Base-by-base conservation (phyloP, 2,329 filamentous ascomycete species). In the Cladophialophora bantiana region DNA sequence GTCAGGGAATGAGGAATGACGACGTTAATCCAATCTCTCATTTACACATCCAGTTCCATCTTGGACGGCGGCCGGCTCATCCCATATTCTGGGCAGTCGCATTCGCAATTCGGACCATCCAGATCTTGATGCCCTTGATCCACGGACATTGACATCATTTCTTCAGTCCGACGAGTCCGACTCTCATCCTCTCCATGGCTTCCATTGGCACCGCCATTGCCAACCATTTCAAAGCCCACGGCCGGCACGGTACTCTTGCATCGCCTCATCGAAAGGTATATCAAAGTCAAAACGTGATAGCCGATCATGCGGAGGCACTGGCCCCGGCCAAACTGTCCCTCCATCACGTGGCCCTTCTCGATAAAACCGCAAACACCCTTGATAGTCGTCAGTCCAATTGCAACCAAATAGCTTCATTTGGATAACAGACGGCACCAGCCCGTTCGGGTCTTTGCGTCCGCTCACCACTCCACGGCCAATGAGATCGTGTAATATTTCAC, bases 401-500 rank as follows among this genome's bases (percentile, higher is more conserved):
- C 35, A 35, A 7, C 13, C 34, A 40, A 40, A 36, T 4, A 36
- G 15, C 35, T 2, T 18, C 54, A 57, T 57, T 15, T 57, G 36
- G 18, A 36, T 40, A 13, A 57, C 54, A 7, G 54, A 57, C 1
- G 54, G 54, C 2, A 18, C 54, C 15, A 57, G 32, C 3, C 54
- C 54, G 34, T 57, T 57, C 9, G 54, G 54, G 26, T 57, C 54
- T 38, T 18, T 35, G 10, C 31, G 31, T 40, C 13, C 18, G 35
- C 38, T 40, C 15, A 35, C 54, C 34, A 4, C 54, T 31, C 54
- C 34, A 20, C 10, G 32, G 54, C 10, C 32, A 38, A 57, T 57
- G 20, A 57, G 34, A 12, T 4, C n/a, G n/a, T 18, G 31, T 2
- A 57, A 7, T 32, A 38, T 7, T 13, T 3, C 10, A 13, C 50